Percentiles rank a stretch among this genome's conserved stretches.
These are phyloP conservation scores for Gillenia trifoliata DNA, from an alignment of 306 rosid genomes.

Conservation along the genomic window DNA sequence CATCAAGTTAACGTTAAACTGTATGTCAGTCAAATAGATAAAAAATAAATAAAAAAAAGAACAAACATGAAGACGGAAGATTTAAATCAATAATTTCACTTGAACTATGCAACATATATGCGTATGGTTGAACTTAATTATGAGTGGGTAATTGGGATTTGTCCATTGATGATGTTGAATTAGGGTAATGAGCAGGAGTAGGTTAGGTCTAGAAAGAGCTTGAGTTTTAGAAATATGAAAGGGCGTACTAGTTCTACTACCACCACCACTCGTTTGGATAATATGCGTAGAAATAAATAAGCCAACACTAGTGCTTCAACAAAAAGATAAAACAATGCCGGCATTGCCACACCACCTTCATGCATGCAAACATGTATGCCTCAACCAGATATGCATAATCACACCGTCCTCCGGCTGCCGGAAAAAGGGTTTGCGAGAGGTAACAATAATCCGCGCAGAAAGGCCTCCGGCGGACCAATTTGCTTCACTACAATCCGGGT, in stretches of 20 bases:
- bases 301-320: background rate
- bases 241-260: background rate
- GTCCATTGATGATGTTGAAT: too few species aligned
- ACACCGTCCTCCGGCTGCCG: slow-evolving; percentile 26
- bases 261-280: slow-evolving; percentile 11
- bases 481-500: slow-evolving; percentile 44
- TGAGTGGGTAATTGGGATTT: too few species aligned
- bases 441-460: background rate
- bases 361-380: slow-evolving; percentile 25
- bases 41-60: too few species aligned
- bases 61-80: too few species aligned
- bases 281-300: background rate
- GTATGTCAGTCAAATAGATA: too few species aligned
- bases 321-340: slow-evolving; percentile 12
- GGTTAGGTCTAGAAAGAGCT: too few species aligned
- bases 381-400: slow-evolving; percentile 15
- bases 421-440: slow-evolving; percentile 21
- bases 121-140: too few species aligned
- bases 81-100: too few species aligned
- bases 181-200: too few species aligned
- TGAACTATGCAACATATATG: too few species aligned
- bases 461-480: slow-evolving; percentile 52
- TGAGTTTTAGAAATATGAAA: background rate
- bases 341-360: slow-evolving; percentile 32
- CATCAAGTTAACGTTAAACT: too few species aligned